These are phyloP conservation scores for Sphagnum contortum DNA, from an alignment of 225 moss, liverwort and hornwort genomes.

Conservation along the genomic window DNA sequence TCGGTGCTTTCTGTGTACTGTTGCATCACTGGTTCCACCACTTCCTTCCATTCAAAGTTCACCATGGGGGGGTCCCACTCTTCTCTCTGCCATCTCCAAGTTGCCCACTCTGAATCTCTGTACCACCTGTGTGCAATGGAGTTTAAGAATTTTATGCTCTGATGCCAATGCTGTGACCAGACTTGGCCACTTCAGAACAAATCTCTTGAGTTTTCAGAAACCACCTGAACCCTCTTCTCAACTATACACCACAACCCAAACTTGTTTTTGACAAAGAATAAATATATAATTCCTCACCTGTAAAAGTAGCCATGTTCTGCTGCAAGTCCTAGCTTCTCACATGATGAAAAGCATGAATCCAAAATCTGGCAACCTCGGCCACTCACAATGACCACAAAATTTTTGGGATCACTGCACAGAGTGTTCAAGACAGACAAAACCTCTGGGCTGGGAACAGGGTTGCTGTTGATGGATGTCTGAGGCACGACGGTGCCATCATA, in stretches of 20 bases:
- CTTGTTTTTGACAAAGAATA: too few relatives aligned
- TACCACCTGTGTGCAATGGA: slow-evolving; percentile 22
- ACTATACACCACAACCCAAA: too few relatives aligned
- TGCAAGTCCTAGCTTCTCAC: slow-evolving; percentile 42
- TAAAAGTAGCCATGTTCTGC: slow-evolving; percentile 58
- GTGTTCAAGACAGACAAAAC: slow-evolving; percentile 39
- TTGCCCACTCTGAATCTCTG: slow-evolving; percentile 33
- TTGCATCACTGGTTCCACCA: slow-evolving; percentile 41
- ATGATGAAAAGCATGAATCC: slow-evolving; percentile 36
- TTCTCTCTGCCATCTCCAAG: slow-evolving; percentile 1
- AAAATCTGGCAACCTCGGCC: slow-evolving; percentile 32
- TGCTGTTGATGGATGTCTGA: slow-evolving; percentile 16
- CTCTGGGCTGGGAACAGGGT: slow-evolving; percentile 25
- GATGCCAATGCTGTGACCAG: too few relatives aligned
- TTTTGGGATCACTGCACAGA: slow-evolving; percentile 38
- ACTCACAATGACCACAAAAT: slow-evolving; percentile 46
- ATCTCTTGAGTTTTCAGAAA: too few relatives aligned
- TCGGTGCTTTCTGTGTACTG: slow-evolving; percentile 42
- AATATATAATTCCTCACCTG: slow-evolving; percentile 14
- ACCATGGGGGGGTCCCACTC: slow-evolving; percentile 17
- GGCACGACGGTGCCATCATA: slow-evolving; percentile 57
- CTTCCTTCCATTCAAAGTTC: slow-evolving; percentile 47
- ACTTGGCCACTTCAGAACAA: too few relatives aligned
- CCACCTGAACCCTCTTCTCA: too few relatives aligned
- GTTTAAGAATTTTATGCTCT: too few relatives aligned